Base-by-base conservation (phyloP, 164 flowering plant genomes). In the Nymphaea colorata region DNA sequence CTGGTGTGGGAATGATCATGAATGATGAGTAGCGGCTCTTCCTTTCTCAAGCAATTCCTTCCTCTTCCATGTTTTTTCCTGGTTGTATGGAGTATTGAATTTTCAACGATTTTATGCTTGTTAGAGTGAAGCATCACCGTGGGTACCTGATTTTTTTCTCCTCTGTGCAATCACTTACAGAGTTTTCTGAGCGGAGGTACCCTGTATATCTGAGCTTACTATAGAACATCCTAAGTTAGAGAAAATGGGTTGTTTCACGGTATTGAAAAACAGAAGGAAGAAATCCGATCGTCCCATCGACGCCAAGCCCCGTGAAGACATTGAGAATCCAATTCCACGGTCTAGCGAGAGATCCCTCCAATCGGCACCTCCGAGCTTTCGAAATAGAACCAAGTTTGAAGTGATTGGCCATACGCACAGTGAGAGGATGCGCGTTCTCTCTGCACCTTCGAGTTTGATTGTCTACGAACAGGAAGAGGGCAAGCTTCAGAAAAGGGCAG, bases 361-460 rank as follows among this genome's bases (percentile, higher is more conserved):
- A 62, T 91, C 99, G 7, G 97, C 99, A 51, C 99, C 99, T 2
- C 87, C 99, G 45, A 94, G 99, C 80, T 94, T 94, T 72, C 78
- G 78, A 69, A 83, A 75, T 41, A 77, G 96, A 86, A 71, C 88
- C 88, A 12, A 72, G 80, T 62, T 10, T 17, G 64, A 80, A 68
- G 78, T 81, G 8, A 72, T 71, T 55, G 77, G 67, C 15, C 76
- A 69, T 42, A 61, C 67, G 3, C 60, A 68, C n/a, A 80, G 67
- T 64, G 70, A 72, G 72, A 75, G 98, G 69, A 69, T 72, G 66
- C 79, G 98, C n/a, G 84, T 92, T 36, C 73, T 90, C 65, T 93
- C 98, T 47, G 98, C 97, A 68, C 96, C 97, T 41, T 89, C 97
- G 43, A 84, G 82, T 80, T 76, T 93, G 64, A 80, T 80, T 76